Conservation (phyloP, 305 asterid species). For the Coffea humblotiana region DNA sequence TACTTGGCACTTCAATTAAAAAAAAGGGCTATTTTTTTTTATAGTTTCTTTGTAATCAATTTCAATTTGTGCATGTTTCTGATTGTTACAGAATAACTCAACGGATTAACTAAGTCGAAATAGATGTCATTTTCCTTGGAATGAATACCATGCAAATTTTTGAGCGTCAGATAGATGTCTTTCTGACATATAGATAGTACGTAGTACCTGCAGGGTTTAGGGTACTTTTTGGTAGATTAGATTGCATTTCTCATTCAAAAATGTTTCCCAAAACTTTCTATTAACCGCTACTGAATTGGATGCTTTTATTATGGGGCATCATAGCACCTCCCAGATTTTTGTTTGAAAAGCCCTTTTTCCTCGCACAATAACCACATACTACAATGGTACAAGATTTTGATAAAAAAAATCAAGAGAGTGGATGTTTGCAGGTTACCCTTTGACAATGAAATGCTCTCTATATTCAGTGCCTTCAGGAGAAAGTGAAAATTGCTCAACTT, state of each 20-base stretch:
- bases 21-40: not conserved
- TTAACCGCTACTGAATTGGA: not conserved
- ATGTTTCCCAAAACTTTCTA: not conserved
- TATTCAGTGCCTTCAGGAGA: not conserved
- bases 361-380: not conserved
- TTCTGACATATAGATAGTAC: not conserved
- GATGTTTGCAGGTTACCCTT: not conserved
- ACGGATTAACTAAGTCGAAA: not conserved
- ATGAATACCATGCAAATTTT: not conserved
- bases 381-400: not conserved
- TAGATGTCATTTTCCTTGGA: not conserved
- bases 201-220: not conserved
- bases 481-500: constrained; percentile 5
- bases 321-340: not conserved
- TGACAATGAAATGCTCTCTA: not conserved
- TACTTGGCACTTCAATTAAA: not conserved
- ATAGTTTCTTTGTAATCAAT: too few relatives aligned
- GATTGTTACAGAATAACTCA: not conserved
- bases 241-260: not conserved
- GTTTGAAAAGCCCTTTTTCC: not conserved
- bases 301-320: not conserved
- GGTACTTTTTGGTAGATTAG: not conserved
- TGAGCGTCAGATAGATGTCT: not conserved
- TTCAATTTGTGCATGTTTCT: not conserved
- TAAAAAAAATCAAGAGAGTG: not conserved